These are phyloP conservation scores for Mucor lusitanicus DNA, from an alignment of 371 early-diverging fungal species.

Conservation along the genomic window DNA sequence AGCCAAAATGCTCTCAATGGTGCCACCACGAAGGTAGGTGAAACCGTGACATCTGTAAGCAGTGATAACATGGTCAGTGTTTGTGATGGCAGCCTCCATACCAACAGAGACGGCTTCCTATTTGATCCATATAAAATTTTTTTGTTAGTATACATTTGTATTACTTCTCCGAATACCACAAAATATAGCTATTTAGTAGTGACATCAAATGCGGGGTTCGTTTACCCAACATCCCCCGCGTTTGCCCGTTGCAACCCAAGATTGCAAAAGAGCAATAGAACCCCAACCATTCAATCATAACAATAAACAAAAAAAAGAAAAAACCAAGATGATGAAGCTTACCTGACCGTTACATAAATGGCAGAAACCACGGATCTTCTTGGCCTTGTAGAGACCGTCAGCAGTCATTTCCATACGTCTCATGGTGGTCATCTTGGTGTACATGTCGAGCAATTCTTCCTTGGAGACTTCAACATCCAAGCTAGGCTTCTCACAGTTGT, in stretches of 20 bases:
- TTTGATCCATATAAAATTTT: not conserved
- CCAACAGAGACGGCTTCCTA: constrained; percentile 97
- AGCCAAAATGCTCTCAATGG: constrained; percentile 75
- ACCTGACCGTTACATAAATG: constrained; percentile 99
- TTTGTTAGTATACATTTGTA: not conserved
- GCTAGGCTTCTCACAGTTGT: constrained; percentile 68
- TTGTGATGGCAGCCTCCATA: constrained; percentile 87
- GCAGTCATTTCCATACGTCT: constrained; percentile 95
- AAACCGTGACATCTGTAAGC: constrained; percentile 99
- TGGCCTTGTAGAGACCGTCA: constrained; percentile 95
- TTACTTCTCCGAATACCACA: constrained; percentile 5
- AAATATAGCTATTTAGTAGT: constrained; percentile 1
- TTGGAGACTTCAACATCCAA: constrained; percentile 62
- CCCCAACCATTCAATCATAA: not conserved
- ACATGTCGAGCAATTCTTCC: constrained; percentile 80
- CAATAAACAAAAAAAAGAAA: constrained; percentile 11
- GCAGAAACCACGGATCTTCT: constrained; percentile 98
- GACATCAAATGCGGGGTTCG: constrained; percentile 32
- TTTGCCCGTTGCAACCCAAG: constrained; percentile 27
- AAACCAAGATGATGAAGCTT: constrained; percentile 17
- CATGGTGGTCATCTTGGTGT: constrained; percentile 86
- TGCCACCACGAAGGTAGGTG: constrained; percentile 89
- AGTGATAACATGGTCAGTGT: constrained; percentile 94
- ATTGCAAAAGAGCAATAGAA: not conserved
- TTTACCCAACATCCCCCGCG: constrained; percentile 35